Evolutionary conservation across 495 filamentous ascomycete species (phyloP).

Genomic region (Melanomma pulvis-pyrius): DNA sequence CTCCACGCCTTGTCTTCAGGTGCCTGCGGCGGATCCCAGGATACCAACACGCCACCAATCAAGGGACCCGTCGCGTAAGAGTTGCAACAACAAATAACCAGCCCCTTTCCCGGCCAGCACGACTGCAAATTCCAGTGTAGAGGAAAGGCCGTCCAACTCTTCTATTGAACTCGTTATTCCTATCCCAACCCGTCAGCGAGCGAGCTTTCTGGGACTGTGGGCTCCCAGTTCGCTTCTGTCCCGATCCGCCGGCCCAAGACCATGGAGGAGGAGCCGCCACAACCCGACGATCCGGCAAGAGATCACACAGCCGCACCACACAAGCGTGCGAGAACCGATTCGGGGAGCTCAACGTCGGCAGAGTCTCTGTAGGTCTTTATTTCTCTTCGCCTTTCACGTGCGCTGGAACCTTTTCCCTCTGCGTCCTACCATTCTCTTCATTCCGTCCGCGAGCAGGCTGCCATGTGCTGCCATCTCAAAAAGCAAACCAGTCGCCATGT

Average conservation of each 20-base stretch:
- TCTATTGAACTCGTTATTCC: background rate
- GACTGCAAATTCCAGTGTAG: background rate
- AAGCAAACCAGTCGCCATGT: background rate
- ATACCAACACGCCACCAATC: slow-evolving; percentile 26
- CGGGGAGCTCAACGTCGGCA: slow-evolving; percentile 29
- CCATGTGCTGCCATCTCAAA: background rate
- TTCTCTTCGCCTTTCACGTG: background rate
- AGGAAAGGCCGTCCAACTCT: background rate
- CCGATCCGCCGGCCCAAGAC: slow-evolving; percentile 33
- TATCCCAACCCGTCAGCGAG: slow-evolving; percentile 6
- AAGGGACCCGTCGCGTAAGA: slow-evolving; percentile 11
- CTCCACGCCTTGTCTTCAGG: slow-evolving; percentile 14
- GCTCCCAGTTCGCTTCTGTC: slow-evolving; percentile 18
- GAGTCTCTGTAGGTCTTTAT: slow-evolving; percentile 32
- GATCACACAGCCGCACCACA: slow-evolving; percentile 35
- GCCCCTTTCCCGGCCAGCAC: slow-evolving; percentile 17
- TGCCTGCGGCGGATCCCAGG: slow-evolving; percentile 10
- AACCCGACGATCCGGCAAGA: slow-evolving; percentile 35
- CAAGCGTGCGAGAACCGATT: slow-evolving; percentile 25
- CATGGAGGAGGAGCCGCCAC: slow-evolving; percentile 40
- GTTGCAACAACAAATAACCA: slow-evolving; percentile 21
- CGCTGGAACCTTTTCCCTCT: background rate
- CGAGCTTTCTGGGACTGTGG: slow-evolving; percentile 7
- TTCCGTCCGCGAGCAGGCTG: background rate
- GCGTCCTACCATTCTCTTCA: background rate